A percentile compares a stretch with the other conserved stretches of the same genome.
Conservation (phyloP, 768 basidiomycete species). For the Mycena sanguinolenta region DNA sequence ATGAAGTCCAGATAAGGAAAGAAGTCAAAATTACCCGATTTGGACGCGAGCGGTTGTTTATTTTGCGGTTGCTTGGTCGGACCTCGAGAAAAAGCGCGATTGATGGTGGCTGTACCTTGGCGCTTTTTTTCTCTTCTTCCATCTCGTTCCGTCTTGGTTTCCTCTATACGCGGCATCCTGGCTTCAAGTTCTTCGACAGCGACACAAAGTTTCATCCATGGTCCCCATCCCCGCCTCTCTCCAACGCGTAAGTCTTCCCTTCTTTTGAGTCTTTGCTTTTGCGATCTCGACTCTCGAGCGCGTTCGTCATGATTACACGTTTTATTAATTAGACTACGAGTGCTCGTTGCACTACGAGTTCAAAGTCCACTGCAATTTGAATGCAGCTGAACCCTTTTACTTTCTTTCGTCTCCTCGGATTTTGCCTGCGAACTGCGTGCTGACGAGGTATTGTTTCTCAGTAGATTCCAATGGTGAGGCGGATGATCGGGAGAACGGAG, state of each 20-base stretch:
- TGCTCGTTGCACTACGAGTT: conserved; percentile 31
- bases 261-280: neutral
- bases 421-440: neutral
- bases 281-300: neutral
- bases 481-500: no score
- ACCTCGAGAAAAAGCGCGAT: neutral
- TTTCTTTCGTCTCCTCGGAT: neutral
- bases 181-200: no score
- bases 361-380: conserved; percentile 4
- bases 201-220: no score
- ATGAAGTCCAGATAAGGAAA: neutral
- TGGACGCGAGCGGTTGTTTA: conserved; percentile 23
- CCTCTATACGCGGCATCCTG: no score
- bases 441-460: neutral
- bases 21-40: conserved; percentile 17
- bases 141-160: no score
- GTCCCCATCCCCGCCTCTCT: no score
- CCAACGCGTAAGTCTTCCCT: neutral
- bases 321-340: conserved; percentile 27
- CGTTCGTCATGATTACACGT: conserved; percentile 6
- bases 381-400: conserved; percentile 22
- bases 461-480: neutral
- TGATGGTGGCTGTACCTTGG: neutral
- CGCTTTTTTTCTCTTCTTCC: neutral
- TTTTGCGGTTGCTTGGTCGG: neutral